phyloP scores from a whole-genome alignment of 768 basidiomycete genomes.

The Mycena metata region DNA sequence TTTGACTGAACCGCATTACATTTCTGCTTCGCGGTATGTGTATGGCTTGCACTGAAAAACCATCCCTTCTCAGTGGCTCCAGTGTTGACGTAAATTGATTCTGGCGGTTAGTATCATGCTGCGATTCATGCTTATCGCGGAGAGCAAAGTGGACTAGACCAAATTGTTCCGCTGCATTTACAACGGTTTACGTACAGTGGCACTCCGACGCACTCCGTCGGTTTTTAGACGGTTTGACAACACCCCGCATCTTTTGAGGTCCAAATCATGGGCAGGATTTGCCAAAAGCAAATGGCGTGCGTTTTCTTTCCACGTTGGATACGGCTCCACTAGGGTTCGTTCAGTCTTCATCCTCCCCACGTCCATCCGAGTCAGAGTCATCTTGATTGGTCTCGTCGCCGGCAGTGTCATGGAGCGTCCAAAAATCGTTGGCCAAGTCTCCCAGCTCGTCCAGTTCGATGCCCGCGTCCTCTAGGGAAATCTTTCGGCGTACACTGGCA shows the following conservation, averaged over 20 bases:
- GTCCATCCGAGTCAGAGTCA: conserved; percentile 22
- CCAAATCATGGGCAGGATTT: background rate
- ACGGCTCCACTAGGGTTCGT: background rate
- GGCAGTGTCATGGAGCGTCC: conserved; percentile 68
- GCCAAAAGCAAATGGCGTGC: background rate
- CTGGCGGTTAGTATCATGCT: too few species aligned
- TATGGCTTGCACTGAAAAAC: too few species aligned
- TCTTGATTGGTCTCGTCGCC: conserved; percentile 41
- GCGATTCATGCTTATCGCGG: too few species aligned
- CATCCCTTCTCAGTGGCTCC: too few species aligned
- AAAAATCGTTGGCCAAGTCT: conserved; percentile 69
- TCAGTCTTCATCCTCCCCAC: conserved; percentile 40
- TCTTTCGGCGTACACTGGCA: conserved; percentile 54
- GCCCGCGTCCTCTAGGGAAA: conserved; percentile 50
- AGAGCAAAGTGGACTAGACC: too few species aligned
- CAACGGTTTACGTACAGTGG: too few species aligned
- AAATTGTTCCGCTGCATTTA: too few species aligned
- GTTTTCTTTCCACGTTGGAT: background rate
- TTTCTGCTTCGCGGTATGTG: too few species aligned
- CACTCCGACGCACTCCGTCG: too few species aligned
- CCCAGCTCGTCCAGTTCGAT: conserved; percentile 69
- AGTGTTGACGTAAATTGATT: too few species aligned
- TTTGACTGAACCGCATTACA: too few species aligned
- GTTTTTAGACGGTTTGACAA: too few species aligned
- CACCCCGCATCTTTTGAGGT: background rate